Base-by-base conservation (phyloP, 495 filamentous ascomycete genomes). In the Neurospora sp. region DNA sequence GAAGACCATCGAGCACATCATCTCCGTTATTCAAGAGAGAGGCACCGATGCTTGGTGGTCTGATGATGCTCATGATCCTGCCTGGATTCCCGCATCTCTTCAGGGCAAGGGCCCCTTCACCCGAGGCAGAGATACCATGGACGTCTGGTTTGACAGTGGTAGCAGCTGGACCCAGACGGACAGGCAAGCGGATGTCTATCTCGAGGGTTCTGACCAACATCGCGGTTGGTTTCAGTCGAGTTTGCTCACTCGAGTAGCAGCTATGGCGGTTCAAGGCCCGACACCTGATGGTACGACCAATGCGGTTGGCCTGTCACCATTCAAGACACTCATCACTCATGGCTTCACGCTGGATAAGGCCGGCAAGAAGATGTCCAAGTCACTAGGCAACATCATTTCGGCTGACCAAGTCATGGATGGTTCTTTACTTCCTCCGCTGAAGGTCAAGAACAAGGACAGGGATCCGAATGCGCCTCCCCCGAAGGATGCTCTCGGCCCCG, bases 141-240 rank as follows among this genome's bases (percentile, higher is more conserved):
- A 99, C 82, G 96, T 99, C 31, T 99, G 96, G 96, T 98, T 98
- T 77, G 96, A 99, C 80, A 98, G 95, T 75, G 96, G 96, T 7
- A 97, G 93, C 69, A 97, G 92, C 78, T 99, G 96, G 96, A 90
- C 93, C 0, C 85, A 89, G 70, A 81, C 78, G 73, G 81, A 82
- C 39, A 84, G 86, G 27, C 87, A 89, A 31, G 93, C 93, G 1
- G 94, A 98, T 79, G 86, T 98, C 40, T 98, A 97, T 78, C 86
- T 98, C 6, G 96, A 99, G 84, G 96, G 96, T 37, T 91, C 89
- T 3, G 96, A 99, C 80, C 96, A 99, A 77, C 95, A 98, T 79
- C 92, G 96, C 48, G 96, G 96, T 8, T 99, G 96, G 96, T 99
- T 99, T 81, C 96, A 99, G 81, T 97, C 94, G n/a, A 94, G 93